Evolutionary conservation across 495 filamentous ascomycete species (phyloP).

Genomic region (Hyaloscypha finlandica): DNA sequence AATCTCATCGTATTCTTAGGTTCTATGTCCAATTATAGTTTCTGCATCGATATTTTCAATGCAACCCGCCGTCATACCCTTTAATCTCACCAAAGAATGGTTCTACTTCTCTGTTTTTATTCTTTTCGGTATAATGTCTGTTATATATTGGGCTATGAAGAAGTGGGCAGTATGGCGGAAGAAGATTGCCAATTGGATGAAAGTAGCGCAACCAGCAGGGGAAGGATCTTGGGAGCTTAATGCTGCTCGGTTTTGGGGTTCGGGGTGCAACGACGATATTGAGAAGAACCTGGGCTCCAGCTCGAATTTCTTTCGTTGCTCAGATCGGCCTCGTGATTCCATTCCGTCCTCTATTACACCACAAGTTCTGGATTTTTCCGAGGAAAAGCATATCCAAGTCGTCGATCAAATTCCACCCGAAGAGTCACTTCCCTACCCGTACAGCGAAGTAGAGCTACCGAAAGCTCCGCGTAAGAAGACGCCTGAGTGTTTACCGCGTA

Average conservation of each 20-base stretch:
- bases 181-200: neutral
- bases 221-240: constrained; percentile 6
- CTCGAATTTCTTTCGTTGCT: neutral
- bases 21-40: neutral
- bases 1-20: constrained; percentile 1
- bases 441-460: neutral
- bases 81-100: neutral
- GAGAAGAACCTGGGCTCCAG: neutral
- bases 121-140: constrained; percentile 1
- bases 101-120: constrained; percentile 5
- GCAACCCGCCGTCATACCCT: constrained; percentile 8
- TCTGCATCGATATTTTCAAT: constrained; percentile 10
- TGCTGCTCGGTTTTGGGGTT: too few species aligned
- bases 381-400: neutral
- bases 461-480: neutral
- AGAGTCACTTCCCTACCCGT: neutral
- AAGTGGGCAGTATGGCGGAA: neutral
- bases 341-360: neutral
- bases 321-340: neutral
- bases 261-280: too few species aligned
- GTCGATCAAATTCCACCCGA: neutral
- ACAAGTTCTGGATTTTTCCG: neutral
- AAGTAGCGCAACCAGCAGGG: neutral
- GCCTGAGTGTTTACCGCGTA: neutral
- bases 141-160: constrained; percentile 3